These are phyloP conservation scores for Fusarium zealandicum DNA, from an alignment of 2,329 filamentous ascomycete species.

Conservation along the genomic window DNA sequence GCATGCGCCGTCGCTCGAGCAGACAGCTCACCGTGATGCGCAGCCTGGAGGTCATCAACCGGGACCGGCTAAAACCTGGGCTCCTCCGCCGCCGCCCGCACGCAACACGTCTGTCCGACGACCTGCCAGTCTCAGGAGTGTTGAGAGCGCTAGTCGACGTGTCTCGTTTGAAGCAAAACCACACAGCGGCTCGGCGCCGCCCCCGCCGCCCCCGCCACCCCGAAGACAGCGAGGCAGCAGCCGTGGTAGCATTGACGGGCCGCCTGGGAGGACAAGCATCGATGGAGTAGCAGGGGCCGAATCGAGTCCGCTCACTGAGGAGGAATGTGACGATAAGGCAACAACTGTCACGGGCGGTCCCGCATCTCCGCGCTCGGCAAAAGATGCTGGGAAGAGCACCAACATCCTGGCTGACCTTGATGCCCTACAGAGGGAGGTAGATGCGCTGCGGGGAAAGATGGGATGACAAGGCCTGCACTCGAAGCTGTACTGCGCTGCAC, in stretches of 20 bases:
- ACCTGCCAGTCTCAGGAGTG: constrained; percentile 52
- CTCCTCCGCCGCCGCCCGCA: constrained; percentile 55
- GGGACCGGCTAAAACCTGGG: constrained; percentile 29
- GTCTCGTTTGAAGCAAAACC: constrained; percentile 41
- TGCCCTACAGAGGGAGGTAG: constrained; percentile 77
- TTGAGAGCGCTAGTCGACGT: constrained; percentile 48
- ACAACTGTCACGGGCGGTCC: constrained; percentile 16
- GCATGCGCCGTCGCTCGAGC: constrained; percentile 19
- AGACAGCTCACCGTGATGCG: constrained; percentile 17
- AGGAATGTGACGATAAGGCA: constrained; percentile 16
- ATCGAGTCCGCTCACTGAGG: constrained; percentile 28
- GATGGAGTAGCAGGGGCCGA: constrained; percentile 39
- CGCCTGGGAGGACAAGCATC: constrained; percentile 44
- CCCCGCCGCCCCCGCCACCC: constrained; percentile 57
- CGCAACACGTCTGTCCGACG: constrained; percentile 54
- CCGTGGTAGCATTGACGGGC: constrained; percentile 51
- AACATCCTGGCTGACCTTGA: constrained; percentile 77
- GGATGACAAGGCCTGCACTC: constrained; percentile 27
- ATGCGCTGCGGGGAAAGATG: constrained; percentile 60
- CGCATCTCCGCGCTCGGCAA: constrained; percentile 27
- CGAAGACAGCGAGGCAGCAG: constrained; percentile 59
- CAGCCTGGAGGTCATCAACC: constrained; percentile 21
- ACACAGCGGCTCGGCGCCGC: constrained; percentile 44
- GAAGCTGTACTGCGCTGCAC: constrained; percentile 15
- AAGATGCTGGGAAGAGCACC: constrained; percentile 46